Base-by-base conservation (phyloP, 257 asterid genomes). In the Phtheirospermum japonicum region DNA sequence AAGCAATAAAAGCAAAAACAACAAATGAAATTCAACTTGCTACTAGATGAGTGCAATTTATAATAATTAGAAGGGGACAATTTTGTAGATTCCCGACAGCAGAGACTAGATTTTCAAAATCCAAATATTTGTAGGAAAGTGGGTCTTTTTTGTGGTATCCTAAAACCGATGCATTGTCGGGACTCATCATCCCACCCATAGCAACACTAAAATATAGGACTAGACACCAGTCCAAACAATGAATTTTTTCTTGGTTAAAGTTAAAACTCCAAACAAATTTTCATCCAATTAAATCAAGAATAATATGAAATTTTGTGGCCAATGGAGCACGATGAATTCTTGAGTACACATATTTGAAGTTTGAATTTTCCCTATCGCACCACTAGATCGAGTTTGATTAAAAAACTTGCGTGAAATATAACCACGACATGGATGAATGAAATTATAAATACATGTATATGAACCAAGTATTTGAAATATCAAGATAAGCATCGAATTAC, bases 101-200 rank as follows among this genome's bases (percentile, higher is more conserved):
- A 11, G 51, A 75, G 64, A 42, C 71, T 70, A 61, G 83, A 77
- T 76, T 77, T 77, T 52, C 82, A 69, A 75, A 65, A 77, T 79
- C 88, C 68, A 69, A 62, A 64, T 64, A 63, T 62, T 63, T 73
- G 72, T 23, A 49, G 40, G 48, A 61, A 40, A 19, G 57, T 53
- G 65, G 59, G 50, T 66, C 69, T 64, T 61, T 57, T 55, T 57
- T 55, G 57, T 68, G 62, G 67, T 75, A 67, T 77, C 67, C 67
- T 73, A 65, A 62, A 59, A 20, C 14, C 67, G 71, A 68, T 73
- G 42, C 73, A 66, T 54, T 66, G 78, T 71, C 80, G 46, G 65
- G 54, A 7, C n/a, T 40, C 54, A 42, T 67, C 64, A 64, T 36
- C 75, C 31, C 33, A 36, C 57, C 30, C 3, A 36, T n/a, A n/a